Percentiles rank a stretch among this genome's conserved stretches.
phyloP scores from a whole-genome alignment of 2,329 filamentous ascomycete genomes.

The Penicillium sp. region DNA sequence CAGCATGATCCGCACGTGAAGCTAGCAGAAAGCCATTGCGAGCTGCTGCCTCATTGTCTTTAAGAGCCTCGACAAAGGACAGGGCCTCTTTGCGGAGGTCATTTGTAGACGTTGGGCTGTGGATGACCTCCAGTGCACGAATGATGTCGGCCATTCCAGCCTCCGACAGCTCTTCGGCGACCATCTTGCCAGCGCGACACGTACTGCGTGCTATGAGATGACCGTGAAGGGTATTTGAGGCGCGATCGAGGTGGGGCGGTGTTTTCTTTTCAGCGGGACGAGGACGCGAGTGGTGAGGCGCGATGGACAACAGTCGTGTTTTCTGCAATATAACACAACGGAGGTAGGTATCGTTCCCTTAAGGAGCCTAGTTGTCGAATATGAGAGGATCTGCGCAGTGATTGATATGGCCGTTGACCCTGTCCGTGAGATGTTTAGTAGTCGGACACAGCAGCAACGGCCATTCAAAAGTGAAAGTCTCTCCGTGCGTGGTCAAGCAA shows the following conservation, averaged over 20 bases:
- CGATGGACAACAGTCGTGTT: neutral
- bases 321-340: neutral
- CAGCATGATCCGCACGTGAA: slow-evolving; percentile 73
- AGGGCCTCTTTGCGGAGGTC: slow-evolving; percentile 82
- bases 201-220: slow-evolving; percentile 7
- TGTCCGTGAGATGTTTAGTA: slow-evolving; percentile 27
- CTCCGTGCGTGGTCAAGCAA: slow-evolving; percentile 11
- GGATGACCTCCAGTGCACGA: slow-evolving; percentile 84
- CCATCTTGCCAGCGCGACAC: slow-evolving; percentile 35
- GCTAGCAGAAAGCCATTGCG: slow-evolving; percentile 85
- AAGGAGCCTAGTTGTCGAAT: slow-evolving; percentile 6
- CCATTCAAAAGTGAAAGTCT: slow-evolving; percentile 25
- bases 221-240: neutral
- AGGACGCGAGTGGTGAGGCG: neutral
- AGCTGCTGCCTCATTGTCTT: slow-evolving; percentile 77
- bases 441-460: slow-evolving; percentile 34
- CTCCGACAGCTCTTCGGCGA: slow-evolving; percentile 44
- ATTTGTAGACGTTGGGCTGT: slow-evolving; percentile 81
- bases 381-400: neutral
- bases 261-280: slow-evolving; percentile 5
- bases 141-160: slow-evolving; percentile 64
- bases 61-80: slow-evolving; percentile 83
- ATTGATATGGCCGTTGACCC: slow-evolving; percentile 32
- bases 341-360: neutral
- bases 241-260: slow-evolving; percentile 8